These are phyloP conservation scores for Ceratobasidium papillatum DNA, from an alignment of 1,284 basidiomycete species.

Conservation along the genomic window DNA sequence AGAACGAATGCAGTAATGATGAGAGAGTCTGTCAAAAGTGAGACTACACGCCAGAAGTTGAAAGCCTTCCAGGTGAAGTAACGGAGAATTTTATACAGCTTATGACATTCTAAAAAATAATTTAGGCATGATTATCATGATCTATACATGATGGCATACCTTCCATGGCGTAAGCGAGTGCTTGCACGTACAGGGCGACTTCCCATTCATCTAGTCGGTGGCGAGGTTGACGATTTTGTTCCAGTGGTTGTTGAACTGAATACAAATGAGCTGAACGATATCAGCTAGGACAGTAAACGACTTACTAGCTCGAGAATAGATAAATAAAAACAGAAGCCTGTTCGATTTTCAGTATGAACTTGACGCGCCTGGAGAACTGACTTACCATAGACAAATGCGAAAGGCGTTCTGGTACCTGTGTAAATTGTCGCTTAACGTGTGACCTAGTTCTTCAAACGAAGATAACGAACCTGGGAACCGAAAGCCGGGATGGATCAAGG, in stretches of 20 bases:
- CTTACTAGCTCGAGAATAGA: slow-evolving; percentile 86
- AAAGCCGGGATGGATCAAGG: slow-evolving; percentile 79
- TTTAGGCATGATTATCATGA: neutral
- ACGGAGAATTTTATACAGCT: slow-evolving; percentile 72
- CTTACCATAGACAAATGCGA: slow-evolving; percentile 53
- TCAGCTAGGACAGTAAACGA: slow-evolving; percentile 43
- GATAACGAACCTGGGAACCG: slow-evolving; percentile 74
- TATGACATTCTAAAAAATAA: slow-evolving; percentile 49
- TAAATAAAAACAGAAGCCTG: slow-evolving; percentile 85
- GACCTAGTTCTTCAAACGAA: neutral
- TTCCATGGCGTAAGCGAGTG: slow-evolving; percentile 79
- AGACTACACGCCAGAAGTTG: slow-evolving; percentile 83
- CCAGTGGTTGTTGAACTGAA: slow-evolving; percentile 74
- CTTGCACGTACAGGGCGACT: slow-evolving; percentile 76
- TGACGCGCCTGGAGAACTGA: neutral
- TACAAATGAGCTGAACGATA: neutral
- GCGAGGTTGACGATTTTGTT: slow-evolving; percentile 63
- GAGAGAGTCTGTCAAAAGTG: slow-evolving; percentile 74
- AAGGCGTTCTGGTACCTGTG: slow-evolving; percentile 78
- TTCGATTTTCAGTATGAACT: slow-evolving; percentile 58
- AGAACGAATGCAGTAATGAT: slow-evolving; percentile 77
- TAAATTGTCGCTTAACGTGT: neutral
- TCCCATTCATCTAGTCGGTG: slow-evolving; percentile 78
- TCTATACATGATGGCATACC: slow-evolving; percentile 57
- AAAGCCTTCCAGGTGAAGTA: slow-evolving; percentile 75